These are phyloP conservation scores for Boletus sp. DNA, from an alignment of 768 basidiomycete species.

Conservation along the genomic window DNA sequence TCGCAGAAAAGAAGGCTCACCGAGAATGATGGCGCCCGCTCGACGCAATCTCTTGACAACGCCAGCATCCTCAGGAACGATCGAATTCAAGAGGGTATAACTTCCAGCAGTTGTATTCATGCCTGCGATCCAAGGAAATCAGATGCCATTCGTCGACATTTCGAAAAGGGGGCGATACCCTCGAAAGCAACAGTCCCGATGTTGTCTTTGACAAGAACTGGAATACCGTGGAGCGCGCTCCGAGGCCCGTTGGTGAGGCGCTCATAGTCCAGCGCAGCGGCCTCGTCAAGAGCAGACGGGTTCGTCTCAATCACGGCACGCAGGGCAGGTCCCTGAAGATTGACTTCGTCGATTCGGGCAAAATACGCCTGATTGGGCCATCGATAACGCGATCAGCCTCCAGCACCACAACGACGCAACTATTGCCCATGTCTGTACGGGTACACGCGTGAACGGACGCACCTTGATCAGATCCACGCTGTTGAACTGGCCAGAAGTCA, in stretches of 20 bases:
- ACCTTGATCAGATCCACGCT: constrained; percentile 43
- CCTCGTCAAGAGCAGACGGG: constrained; percentile 35
- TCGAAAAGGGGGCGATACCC: constrained; percentile 10
- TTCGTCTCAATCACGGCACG: constrained; percentile 42
- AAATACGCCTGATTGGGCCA: constrained; percentile 36
- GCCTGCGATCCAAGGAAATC: constrained; percentile 17
- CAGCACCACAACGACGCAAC: neutral
- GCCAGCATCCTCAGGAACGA: constrained; percentile 34
- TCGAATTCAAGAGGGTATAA: constrained; percentile 33
- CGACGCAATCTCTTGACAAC: constrained; percentile 30
- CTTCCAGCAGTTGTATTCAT: constrained; percentile 44
- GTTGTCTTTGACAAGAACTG: constrained; percentile 36
- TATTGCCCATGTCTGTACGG: neutral
- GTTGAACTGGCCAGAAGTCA: constrained; percentile 34
- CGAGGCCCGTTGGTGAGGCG: constrained; percentile 27
- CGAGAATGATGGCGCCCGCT: constrained; percentile 36
- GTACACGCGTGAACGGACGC: neutral
- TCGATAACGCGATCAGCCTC: neutral
- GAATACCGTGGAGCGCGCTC: constrained; percentile 38
- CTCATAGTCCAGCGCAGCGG: constrained; percentile 33
- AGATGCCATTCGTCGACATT: neutral
- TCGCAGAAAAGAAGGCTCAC: constrained; percentile 2
- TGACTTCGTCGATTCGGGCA: constrained; percentile 42
- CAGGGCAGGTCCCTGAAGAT: constrained; percentile 34
- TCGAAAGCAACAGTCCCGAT: constrained; percentile 31